Evolutionary conservation across 108 stramenopile species (phyloP).

Genomic region (Nitzschia sp.): DNA sequence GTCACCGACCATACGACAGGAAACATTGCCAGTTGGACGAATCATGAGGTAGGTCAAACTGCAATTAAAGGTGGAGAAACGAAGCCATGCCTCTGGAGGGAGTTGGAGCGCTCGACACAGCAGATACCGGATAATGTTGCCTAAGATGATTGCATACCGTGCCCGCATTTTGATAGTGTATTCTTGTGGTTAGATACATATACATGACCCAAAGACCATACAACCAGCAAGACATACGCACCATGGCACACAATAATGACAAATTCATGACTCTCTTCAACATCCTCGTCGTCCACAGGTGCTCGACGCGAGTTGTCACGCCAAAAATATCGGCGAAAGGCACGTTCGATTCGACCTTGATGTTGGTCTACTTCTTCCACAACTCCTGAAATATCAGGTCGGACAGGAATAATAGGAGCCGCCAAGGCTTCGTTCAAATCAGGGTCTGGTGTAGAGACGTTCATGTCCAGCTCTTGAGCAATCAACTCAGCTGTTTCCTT

Average conservation of each 20-base stretch:
- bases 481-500: constrained; percentile 85
- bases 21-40: constrained; percentile 78
- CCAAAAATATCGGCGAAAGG: constrained; percentile 87
- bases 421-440: constrained; percentile 82
- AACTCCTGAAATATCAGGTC: constrained; percentile 46
- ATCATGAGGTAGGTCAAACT: constrained; percentile 82
- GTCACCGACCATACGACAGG: constrained; percentile 85
- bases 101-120: constrained; percentile 88
- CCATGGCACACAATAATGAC: constrained; percentile 94
- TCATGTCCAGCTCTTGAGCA: constrained; percentile 19
- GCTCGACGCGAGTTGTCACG: constrained; percentile 44
- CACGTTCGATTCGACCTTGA: constrained; percentile 80
- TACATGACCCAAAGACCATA: too few species aligned
- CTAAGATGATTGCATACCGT: too few species aligned
- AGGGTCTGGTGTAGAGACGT: constrained; percentile 55
- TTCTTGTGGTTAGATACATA: too few species aligned
- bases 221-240: not conserved
- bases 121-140: constrained; percentile 93
- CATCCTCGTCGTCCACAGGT: constrained; percentile 5
- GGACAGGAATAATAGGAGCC: constrained; percentile 74
- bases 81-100: constrained; percentile 90
- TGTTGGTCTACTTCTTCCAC: constrained; percentile 62
- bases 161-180: too few species aligned
- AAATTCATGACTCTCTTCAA: constrained; percentile 68
- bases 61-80: constrained; percentile 88